Base-by-base conservation (phyloP, 2,329 filamentous ascomycete species). In the Fusarium pseudograminearum region DNA sequence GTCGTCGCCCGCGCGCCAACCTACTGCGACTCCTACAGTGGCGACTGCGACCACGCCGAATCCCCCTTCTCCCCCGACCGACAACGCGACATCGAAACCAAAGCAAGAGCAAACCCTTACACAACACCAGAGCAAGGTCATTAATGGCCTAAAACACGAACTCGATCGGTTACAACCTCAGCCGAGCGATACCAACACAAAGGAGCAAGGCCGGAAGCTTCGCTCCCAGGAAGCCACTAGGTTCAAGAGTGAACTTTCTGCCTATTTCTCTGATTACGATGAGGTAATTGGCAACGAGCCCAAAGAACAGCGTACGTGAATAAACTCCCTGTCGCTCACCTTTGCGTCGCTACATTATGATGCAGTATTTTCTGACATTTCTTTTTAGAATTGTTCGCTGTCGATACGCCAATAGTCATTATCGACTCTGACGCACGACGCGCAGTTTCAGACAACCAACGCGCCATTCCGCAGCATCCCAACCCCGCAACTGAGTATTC, bases 201-300 rank as follows among this genome's bases (percentile, higher is more conserved):
- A 82, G 68, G 83, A 89, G 65, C 90, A 92, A 72, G 91, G 94
- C 69, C 86, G 87, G 75, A 95, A 93, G 77, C 83, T 98, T 78
- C 89, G 95, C 67, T 97, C 93, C 54, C 92, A 97, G 75, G 93
- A 97, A 74, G 92, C 91, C 14, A 91, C 91, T 53, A 87, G 93
- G 73, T 91, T 94, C 81, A 97, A 97, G 85, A 98, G 94, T 80
- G 94, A 98, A 77, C 85, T 98, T 65, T 91, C 94, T 38, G 87
- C 89, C 48, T 98, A 97, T 81, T 98, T 98, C 76, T 90, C 92
- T 54, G 94, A 97, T 76, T 98, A 97, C 80, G 94, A 98, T 80
- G 93, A 97, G 78, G 88, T 98, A 71, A 93, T 98, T 81, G 94
- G 93, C 67, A 93, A 97, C 77, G 90, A 93, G 68, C 88, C 90